Evolutionary conservation across 2,329 filamentous ascomycete species (phyloP), one percentile per base, ranked within the genome.

Genomic region (Phialophora chinensis): DNA sequence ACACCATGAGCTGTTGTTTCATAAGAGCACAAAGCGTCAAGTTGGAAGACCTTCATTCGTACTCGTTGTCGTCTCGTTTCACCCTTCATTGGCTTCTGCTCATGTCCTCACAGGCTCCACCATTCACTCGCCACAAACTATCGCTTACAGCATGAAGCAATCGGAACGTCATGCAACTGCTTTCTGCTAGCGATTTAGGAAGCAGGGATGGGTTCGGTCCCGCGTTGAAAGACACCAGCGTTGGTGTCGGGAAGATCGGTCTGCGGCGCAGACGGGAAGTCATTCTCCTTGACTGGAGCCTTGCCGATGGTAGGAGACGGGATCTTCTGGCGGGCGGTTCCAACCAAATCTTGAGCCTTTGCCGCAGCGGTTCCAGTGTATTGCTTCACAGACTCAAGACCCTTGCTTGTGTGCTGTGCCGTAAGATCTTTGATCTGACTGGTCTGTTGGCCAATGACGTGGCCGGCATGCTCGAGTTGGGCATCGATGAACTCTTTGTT

Each of bases 401-500:
- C 86, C 70, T 84, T 85, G 72, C 80, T 81, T 66, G 86, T 86
- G 71, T 86, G 86, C 74, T 88, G 83, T 66, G 83, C 84, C 60
- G 87, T 86, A 67, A 89, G 77, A 57, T 86, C 84, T 75, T 84
- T 84, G 72, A 88, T 78, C 74, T 89, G 87, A 65, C 79, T 81
- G 35, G 87, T 84, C 76, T 89, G 87, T 73, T 84, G 78, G 75
- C 81, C 83, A 73, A 87, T 79, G 69, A 88, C 77, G 61, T 84
- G 76, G 73, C 83, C 80, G 52, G 82, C 80, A 72, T 86, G 82
- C 72, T 83, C 78, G 59, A 89, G 79, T 72, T 89, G 86, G 63
- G 80, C 79, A 72, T 90, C 87, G 71, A 90, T 89, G 71, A 86
- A 73, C 71, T 88, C 86, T 74, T 85, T 85, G 83, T 90, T 89